Base-by-base conservation (phyloP, 1,284 basidiomycete genomes). In the Ustilago cynodontis region DNA sequence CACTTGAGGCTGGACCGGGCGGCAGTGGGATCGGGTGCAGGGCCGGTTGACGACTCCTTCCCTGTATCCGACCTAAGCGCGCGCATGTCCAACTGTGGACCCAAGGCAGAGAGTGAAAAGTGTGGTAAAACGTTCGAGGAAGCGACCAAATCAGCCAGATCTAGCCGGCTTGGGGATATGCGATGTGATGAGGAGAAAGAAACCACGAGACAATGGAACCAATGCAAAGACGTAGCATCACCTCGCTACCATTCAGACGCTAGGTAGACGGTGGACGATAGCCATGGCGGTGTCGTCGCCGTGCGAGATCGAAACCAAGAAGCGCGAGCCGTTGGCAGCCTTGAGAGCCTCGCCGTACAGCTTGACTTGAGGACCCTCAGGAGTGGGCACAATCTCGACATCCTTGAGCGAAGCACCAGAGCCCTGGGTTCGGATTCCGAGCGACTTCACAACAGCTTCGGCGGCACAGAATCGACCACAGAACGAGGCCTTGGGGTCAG, bases 391-490 rank as follows among this genome's bases (percentile, higher is more conserved):
- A 80, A 99, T 96, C 87, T 98, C 97, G 78, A 99, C 98, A 76
- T 98, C 95, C 87, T 93, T 94, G 92, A 99, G 92, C 28, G 93
- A 89, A 18, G 96, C 94, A 16, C 91, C 93, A 7, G 95, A 94
- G 47, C 97, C 97, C 87, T 95, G 93, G 6, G 93, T 95, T 22
- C 91, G 88, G 45, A 95, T 92, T 35, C 93, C 93, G 16, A 99
- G 90, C n/a, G 94, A 93, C 88, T 99, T 99, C 91, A 99, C 98
- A 59, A 95, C 93, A 13, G 95, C 96, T 87, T 99, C 97, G 87
- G 98, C 99, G 55, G 94, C 95, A 53, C 91, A 93, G 95, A 97
- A 99, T 76, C 95, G 93, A 58, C 93, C 95, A 41, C 95, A 95
- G 86, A 97, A 95, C 10, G 95, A 98, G 3, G 96, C 93, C 1